Base-by-base conservation (phyloP, 495 filamentous ascomycete species). In the Darksidea phi region DNA sequence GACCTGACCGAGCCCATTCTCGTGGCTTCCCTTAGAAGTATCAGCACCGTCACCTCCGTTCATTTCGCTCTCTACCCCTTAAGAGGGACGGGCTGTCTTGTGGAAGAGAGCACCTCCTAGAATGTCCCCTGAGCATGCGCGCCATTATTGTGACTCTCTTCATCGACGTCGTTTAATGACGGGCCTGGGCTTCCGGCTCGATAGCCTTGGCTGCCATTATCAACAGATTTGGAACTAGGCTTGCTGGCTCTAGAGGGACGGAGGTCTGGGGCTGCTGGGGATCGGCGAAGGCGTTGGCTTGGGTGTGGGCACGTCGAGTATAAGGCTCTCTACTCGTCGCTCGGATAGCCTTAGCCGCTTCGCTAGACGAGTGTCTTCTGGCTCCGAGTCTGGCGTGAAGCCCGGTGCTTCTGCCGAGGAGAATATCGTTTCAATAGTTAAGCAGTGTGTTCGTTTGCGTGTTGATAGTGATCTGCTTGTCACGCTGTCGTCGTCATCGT, bases 191-290 rank as follows among this genome's bases (percentile, higher is more conserved):
- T 57, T 48, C 54, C 21, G 17, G 54, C 54, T 3, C 54, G 17
- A 36, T 26, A 18, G 32, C 43, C 20, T 57, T 48, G 3, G 52
- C 54, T 21, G 54, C 32, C 54, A 48, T 17, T 47, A 41, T 57
- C 42, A 32, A 48, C 15, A 57, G 43, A 42, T 23, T 21, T 12
- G 48, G 20, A 41, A 48, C 43, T 46, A 48, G 54, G 54, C 38
- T 48, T 57, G 54, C 54, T 48, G 43, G 54, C 43, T 57, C 54
- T 57, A 21, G 54, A 55, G 41, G 13, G 52, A 34, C n/a, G 34
- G 42, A 55, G 37, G 18, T 42, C n/a, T n/a, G n/a, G n/a, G n/a
- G 52, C 32, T 21, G 52, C 38, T 42, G 21, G 52, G 52, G 20
- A 34, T 55, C 34, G 52, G 52, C 52, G 42, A 10, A 10, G 10